Conservation (phyloP, 768 basidiomycete genomes). For the Boletus rufocinnamomeus region DNA sequence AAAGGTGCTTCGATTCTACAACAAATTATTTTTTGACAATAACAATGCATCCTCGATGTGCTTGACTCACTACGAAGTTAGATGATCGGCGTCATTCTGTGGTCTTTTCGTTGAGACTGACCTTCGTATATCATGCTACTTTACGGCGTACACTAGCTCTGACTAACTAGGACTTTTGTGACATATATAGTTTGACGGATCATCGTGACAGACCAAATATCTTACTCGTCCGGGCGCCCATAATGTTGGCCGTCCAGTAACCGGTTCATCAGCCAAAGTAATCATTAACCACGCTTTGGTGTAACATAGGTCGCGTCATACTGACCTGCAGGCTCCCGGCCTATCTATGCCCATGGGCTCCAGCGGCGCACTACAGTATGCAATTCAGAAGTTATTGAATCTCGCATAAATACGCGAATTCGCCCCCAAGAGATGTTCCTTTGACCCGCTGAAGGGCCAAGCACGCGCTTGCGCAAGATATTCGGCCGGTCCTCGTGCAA, state of each 20-base stretch:
- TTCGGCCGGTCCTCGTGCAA: not conserved
- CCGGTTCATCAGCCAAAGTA: too few species aligned
- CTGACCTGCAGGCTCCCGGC: not conserved
- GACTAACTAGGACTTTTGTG: too few species aligned
- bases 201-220: too few species aligned
- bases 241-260: too few species aligned
- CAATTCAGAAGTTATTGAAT: not conserved
- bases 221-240: too few species aligned
- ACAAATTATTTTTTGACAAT: too few species aligned
- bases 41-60: too few species aligned
- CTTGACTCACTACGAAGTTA: too few species aligned
- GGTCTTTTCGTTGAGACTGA: not conserved
- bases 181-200: too few species aligned
- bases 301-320: not conserved
- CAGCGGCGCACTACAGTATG: not conserved
- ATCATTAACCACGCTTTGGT: too few species aligned
- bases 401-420: not conserved
- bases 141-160: too few species aligned
- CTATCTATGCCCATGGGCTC: not conserved
- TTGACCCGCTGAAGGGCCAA: not conserved
- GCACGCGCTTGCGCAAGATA: not conserved
- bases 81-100: not conserved
- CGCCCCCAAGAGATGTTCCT: not conserved
- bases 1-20: not conserved
- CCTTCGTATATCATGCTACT: not conserved